These are phyloP conservation scores for Pulveroboletus sp. DNA, from an alignment of 768 basidiomycete genomes.

Conservation along the genomic window DNA sequence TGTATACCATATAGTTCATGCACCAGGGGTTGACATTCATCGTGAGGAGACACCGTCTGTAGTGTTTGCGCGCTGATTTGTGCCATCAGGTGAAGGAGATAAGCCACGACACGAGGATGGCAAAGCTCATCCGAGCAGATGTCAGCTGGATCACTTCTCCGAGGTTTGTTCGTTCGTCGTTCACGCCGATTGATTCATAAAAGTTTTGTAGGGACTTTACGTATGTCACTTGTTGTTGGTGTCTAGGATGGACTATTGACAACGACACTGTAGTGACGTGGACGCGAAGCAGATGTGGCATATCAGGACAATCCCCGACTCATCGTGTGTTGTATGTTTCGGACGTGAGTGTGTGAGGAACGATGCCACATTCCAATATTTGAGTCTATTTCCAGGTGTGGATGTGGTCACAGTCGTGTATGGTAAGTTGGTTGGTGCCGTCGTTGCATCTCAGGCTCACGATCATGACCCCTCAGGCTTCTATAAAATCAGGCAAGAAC, in stretches of 20 bases:
- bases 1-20: constrained; percentile 53
- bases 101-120: constrained; percentile 71
- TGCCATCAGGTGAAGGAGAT: constrained; percentile 65
- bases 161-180: constrained; percentile 35
- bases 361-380: background rate
- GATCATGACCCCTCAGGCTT: constrained; percentile 48
- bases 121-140: constrained; percentile 65
- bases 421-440: constrained; percentile 40
- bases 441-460: background rate
- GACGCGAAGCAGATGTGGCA: constrained; percentile 74
- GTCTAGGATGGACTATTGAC: background rate
- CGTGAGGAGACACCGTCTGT: constrained; percentile 36
- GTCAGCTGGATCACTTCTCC: constrained; percentile 82
- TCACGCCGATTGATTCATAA: background rate
- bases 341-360: constrained; percentile 49
- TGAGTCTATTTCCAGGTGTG: constrained; percentile 40
- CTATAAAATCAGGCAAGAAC: constrained; percentile 65
- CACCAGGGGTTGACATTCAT: constrained; percentile 83
- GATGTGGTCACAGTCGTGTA: constrained; percentile 67
- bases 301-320: constrained; percentile 58
- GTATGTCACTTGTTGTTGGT: constrained; percentile 35
- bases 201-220: constrained; percentile 58
- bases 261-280: constrained; percentile 48
- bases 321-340: constrained; percentile 57
- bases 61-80: constrained; percentile 1